Evolutionary conservation across 768 basidiomycete species (phyloP).

Genomic region (Boletus reticuloceps): DNA sequence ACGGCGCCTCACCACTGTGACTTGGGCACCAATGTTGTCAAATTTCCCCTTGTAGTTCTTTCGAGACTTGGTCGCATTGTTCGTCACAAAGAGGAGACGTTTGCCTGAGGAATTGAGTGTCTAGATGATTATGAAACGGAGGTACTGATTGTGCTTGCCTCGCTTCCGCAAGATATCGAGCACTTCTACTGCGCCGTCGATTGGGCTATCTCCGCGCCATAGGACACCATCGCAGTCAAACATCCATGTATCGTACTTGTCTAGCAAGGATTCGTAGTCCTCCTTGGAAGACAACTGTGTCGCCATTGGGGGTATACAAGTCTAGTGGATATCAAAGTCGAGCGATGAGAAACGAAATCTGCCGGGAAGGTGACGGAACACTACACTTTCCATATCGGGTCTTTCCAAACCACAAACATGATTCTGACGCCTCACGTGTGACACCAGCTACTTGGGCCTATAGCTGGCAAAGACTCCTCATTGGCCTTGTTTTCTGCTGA

Average conservation of each 20-base stretch:
- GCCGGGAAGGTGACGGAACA: slow-evolving; percentile 7
- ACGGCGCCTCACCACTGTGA: slow-evolving; percentile 64
- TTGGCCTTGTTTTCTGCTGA: not conserved
- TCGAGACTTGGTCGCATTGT: slow-evolving; percentile 95
- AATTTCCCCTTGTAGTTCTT: slow-evolving; percentile 87
- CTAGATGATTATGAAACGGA: slow-evolving; percentile 1
- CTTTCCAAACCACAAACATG: slow-evolving; percentile 1
- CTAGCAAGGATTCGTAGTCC: slow-evolving; percentile 49
- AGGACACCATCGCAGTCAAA: slow-evolving; percentile 97
- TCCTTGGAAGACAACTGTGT: slow-evolving; percentile 31
- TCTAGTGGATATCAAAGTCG: slow-evolving; percentile 11
- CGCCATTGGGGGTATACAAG: slow-evolving; percentile 22
- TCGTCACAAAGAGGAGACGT: slow-evolving; percentile 91
- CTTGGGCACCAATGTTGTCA: slow-evolving; percentile 83
- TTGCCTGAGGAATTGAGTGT: slow-evolving; percentile 46
- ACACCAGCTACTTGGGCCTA: too few species aligned
- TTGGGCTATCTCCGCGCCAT: slow-evolving; percentile 79
- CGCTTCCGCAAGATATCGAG: slow-evolving; percentile 66
- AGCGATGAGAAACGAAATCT: not conserved
- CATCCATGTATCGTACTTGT: slow-evolving; percentile 89
- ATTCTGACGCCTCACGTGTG: too few species aligned
- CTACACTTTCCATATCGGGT: slow-evolving; percentile 23
- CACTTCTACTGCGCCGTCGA: slow-evolving; percentile 78
- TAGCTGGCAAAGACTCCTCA: not conserved
- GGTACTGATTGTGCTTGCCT: slow-evolving; percentile 48